Base-by-base conservation (phyloP, 805 yeast species). In the Myxozyma geophila region DNA sequence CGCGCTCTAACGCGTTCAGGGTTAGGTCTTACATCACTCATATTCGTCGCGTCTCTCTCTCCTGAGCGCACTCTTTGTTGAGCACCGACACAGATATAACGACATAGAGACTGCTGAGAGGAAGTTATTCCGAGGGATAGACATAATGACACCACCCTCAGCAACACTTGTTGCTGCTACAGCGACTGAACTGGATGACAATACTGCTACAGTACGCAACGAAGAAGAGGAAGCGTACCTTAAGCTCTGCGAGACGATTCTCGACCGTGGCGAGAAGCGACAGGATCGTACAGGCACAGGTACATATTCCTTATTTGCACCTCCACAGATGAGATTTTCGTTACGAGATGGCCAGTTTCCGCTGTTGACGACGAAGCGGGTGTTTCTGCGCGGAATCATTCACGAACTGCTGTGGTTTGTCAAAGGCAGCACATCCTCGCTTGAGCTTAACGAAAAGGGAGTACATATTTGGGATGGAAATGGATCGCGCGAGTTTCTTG, bases 391-490 rank as follows among this genome's bases (percentile, higher is more conserved):
- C 68, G 99, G 92, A 9, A 91, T 95, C 50, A 83, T 93, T 40
- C 66, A 90, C 68, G 99, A 95, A 75, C 80, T 95, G 37, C 80
- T 95, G 13, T 95, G 99, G 99, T 95, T 95, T 73, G 83, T 95
- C 8, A 80, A 85, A 3, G 99, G 98, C 0, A 84, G 87, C 67
- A 95, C 99, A 0, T 96, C 93, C 74, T 96, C 95, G 43, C 88
- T 87, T 68, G 80, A 83, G 67, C 79, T 95, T 49, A 79, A 87
- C 15, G 96, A 87, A 2, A 83, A 87, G 70, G 97, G 96, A 41
- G 96, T 95, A n/a, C 92, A 86, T 73, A 95, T 95, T 60, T 95
- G 99, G 99, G 99, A 95, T 75, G 99, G 99, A 17, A 95, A 95
- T 75, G 99, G 98, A 10, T 89, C 96, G 43, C 81, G 98, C 65